Percentiles rank a stretch among this genome's conserved stretches.
Conservation (phyloP, 495 filamentous ascomycete genomes). For the Acidiella bohemica region DNA sequence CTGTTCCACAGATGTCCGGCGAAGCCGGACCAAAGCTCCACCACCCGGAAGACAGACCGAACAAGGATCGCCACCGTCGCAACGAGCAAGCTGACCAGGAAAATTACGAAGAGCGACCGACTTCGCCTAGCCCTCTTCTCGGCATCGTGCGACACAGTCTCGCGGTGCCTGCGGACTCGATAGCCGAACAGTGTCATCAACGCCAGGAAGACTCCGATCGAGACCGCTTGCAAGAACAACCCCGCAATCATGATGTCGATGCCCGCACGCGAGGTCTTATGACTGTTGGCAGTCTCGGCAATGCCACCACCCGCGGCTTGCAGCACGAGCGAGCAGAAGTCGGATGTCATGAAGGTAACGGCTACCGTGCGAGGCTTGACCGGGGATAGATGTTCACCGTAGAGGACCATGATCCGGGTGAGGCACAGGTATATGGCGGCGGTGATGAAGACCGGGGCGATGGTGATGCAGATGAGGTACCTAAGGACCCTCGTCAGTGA, state of each 20-base stretch:
- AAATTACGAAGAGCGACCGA: conserved; percentile 9
- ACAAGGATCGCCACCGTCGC: conserved; percentile 48
- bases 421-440: conserved; percentile 55
- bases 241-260: conserved; percentile 55
- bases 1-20: conserved; percentile 41
- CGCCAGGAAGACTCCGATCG: conserved; percentile 38
- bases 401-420: conserved; percentile 43
- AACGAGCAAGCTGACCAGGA: conserved; percentile 28
- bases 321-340: conserved; percentile 47
- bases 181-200: conserved; percentile 38
- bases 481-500: conserved; percentile 1
- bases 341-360: conserved; percentile 46
- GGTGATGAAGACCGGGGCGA: conserved; percentile 50
- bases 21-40: conserved; percentile 54
- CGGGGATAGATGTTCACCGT: conserved; percentile 47
- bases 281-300: conserved; percentile 36
- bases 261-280: conserved; percentile 32
- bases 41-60: conserved; percentile 49
- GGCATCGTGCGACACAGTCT: conserved; percentile 7
- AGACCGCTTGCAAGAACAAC: conserved; percentile 43
- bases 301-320: conserved; percentile 51
- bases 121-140: conserved; percentile 6
- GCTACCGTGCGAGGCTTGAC: conserved; percentile 44
- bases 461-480: conserved; percentile 49
- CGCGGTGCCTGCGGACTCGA: conserved; percentile 21